Base-by-base conservation (phyloP, 106 monocot species). In the Ottelia alismoides region DNA sequence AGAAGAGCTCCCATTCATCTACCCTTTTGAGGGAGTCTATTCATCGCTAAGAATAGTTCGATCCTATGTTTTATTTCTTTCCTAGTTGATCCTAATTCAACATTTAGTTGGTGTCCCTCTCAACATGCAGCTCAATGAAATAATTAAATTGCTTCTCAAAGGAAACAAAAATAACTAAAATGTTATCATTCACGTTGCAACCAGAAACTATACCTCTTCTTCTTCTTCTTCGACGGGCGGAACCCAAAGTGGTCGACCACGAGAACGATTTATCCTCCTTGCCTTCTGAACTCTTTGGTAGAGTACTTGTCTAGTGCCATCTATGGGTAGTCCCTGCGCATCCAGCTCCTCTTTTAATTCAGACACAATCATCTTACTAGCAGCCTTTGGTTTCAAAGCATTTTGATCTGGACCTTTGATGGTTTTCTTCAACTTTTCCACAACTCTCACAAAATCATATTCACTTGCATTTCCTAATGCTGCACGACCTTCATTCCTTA, bases 211-310 rank as follows among this genome's bases (percentile, higher is more conserved):
- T n/a, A 78, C 94, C 84, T 96, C 94, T 61, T 88, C 94, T 73
- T 88, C 94, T 55, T 87, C 80, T 71, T 88, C 88, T 65, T 88
- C 88, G 51, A 88, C 58, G 26, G 94, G 94, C 66, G 94, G 94
- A 61, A 88, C 81, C 94, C 94, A 96, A 53, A 96, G 78, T 57
- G 94, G 94, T 6, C 84, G 67, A 43, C 94, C 94, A 61, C 94
- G 84, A 25, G 94, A 96, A 18, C 84, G 77, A 54, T 96, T 96
- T 59, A 96, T 96, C 67, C 94, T 96, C 67, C 94, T 84, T 27
- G 94, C 94, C 29, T 96, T 96, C 35, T 96, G 94, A 43, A 96
- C 94, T 70, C 94, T 49, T 65, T 96, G 94, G 59, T 96, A 96
- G 27, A 96, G 78, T 25, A 96, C 88, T 53, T 81, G 84, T 60